Percentiles rank a stretch among this genome's conserved stretches.
These are phyloP conservation scores for Arabidopsis hybrid DNA, from an alignment of 441 rosid species.

Conservation along the genomic window DNA sequence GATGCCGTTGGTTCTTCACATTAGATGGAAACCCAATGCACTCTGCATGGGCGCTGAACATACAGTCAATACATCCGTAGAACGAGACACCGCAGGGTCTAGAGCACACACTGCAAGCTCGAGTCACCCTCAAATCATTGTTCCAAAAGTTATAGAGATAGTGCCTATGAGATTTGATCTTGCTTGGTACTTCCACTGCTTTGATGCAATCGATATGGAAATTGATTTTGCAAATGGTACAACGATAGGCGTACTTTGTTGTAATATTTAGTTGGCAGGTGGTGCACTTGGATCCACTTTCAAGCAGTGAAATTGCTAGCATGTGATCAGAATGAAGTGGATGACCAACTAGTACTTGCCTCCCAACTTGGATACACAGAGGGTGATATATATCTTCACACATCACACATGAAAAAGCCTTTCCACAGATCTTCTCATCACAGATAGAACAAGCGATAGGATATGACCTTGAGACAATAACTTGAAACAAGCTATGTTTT, in stretches of 20 bases:
- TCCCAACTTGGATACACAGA: background rate
- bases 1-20: background rate
- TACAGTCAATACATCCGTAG: background rate
- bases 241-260: background rate
- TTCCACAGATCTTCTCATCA: background rate
- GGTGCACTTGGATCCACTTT: background rate
- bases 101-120: background rate
- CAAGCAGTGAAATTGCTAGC: background rate
- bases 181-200: background rate
- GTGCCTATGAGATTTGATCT: background rate
- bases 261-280: background rate
- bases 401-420: background rate
- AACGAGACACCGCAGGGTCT: background rate
- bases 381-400: background rate
- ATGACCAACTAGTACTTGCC: background rate
- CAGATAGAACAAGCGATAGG: background rate
- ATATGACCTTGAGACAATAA: background rate
- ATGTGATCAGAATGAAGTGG: slow-evolving; percentile 1
- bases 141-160: slow-evolving; percentile 5
- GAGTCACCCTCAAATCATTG: background rate
- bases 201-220: slow-evolving; percentile 2
- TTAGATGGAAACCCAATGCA: background rate
- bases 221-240: background rate
- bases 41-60: background rate
- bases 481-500: background rate